Evolutionary conservation across 148 eudicot species (phyloP), one percentile per base, ranked within the genome.

Genomic region (Talinum fruticosum): DNA sequence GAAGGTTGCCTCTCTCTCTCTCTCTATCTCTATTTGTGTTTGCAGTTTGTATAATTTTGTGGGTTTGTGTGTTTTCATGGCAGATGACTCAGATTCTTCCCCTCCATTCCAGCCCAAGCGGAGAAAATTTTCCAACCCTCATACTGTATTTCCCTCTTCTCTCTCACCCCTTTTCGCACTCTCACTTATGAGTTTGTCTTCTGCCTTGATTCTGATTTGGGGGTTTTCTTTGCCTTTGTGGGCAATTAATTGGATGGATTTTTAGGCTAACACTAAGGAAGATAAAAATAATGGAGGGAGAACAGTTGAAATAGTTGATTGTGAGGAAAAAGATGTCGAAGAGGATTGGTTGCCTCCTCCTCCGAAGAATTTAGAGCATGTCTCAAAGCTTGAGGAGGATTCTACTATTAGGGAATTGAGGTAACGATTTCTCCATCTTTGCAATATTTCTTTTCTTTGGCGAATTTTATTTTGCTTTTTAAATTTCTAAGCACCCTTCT

Each of bases 331-430:
- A 26, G 87, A 87, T 32, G 91, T 89, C 0, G 92, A 88, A 26
- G 92, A 89, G 73, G 93, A 91, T 80, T 89, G 90, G 94, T 75
- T 91, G 73, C 87, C 83, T 18, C 91, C 98, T 59, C 89, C 97
- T 33, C 96, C 96, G 6, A 86, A 87, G 80, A 75, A 83, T 72
- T 66, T 75, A 1, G 81, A 45, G 33, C 75, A 76, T 72, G 16
- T 57, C 19, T 28, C 65, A 24, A 86, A 84, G 69, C 53, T 61
- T n/a, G 49, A 65, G 37, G 96, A 90, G 76, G 92, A 93, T 83
- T 80, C 97, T 18, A 78, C 89, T 51, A 82, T 91, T 34, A 93
- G 82, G 85, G 87, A 90, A 71, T 76, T 96, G 75, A 89, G 97
- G 99, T 96, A 80, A 34, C 71, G 24, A 1, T 3, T 35, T 32